These are phyloP conservation scores for Kalmusia sp. DNA, from an alignment of 2,329 filamentous ascomycete species.

Conservation along the genomic window DNA sequence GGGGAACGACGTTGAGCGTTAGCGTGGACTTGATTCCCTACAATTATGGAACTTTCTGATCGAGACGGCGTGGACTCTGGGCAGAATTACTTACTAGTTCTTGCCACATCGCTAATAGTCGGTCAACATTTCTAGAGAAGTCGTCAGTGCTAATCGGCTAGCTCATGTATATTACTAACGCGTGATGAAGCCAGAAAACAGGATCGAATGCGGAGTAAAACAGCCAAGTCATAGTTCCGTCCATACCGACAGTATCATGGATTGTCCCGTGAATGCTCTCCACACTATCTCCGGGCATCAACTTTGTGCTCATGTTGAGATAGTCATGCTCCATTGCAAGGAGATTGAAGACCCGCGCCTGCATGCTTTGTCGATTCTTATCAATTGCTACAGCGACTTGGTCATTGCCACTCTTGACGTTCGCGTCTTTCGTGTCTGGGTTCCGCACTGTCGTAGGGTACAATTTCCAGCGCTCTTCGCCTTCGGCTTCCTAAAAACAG, in stretches of 20 bases:
- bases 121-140: slow-evolving; percentile 68
- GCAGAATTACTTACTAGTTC: slow-evolving; percentile 56
- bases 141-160: background rate
- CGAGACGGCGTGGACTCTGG: too few species aligned
- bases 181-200: slow-evolving; percentile 78
- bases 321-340: slow-evolving; percentile 58
- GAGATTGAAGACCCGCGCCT: slow-evolving; percentile 63
- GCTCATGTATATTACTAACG: slow-evolving; percentile 31
- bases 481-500: slow-evolving; percentile 6
- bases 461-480: slow-evolving; percentile 19
- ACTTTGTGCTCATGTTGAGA: slow-evolving; percentile 69
- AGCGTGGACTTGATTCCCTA: background rate
- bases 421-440: slow-evolving; percentile 19
- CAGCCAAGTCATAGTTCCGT: slow-evolving; percentile 61
- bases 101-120: slow-evolving; percentile 80
- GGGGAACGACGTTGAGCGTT: background rate
- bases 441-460: slow-evolving; percentile 52
- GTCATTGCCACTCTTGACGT: slow-evolving; percentile 31
- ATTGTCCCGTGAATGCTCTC: slow-evolving; percentile 39
- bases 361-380: slow-evolving; percentile 67
- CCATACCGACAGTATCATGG: slow-evolving; percentile 32
- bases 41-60: too few species aligned
- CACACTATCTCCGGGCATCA: slow-evolving; percentile 55
- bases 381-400: slow-evolving; percentile 55
- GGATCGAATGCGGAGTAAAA: slow-evolving; percentile 82